Evolutionary conservation across 2,329 filamentous ascomycete genomes (phyloP).

Genomic region (Boeremia exigua): DNA sequence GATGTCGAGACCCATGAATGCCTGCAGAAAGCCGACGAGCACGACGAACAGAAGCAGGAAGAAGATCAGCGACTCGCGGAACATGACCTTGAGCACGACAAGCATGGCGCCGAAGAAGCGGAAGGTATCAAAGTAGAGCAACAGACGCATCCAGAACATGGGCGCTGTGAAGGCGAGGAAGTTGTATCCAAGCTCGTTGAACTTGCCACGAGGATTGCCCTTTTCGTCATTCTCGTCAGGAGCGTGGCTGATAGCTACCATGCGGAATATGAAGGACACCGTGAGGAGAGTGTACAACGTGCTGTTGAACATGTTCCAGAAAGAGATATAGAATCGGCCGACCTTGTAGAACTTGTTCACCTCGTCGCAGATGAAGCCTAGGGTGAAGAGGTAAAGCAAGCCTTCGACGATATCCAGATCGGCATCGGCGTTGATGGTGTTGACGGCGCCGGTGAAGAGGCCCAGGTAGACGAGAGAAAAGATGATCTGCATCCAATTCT

Average conservation of each 20-base stretch:
- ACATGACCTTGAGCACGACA: slow-evolving; percentile 82
- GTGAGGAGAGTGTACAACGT: slow-evolving; percentile 80
- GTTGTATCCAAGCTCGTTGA: slow-evolving; percentile 88
- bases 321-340: slow-evolving; percentile 86
- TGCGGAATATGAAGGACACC: slow-evolving; percentile 77
- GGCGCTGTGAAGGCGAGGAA: slow-evolving; percentile 91
- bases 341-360: slow-evolving; percentile 91
- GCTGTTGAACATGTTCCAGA: slow-evolving; percentile 96
- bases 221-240: background rate
- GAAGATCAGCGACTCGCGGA: slow-evolving; percentile 82
- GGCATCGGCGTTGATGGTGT: slow-evolving; percentile 85
- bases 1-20: slow-evolving; percentile 89
- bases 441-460: slow-evolving; percentile 89
- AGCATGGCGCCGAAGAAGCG: slow-evolving; percentile 98
- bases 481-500: slow-evolving; percentile 86
- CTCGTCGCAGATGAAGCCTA: slow-evolving; percentile 91
- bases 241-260: slow-evolving; percentile 74
- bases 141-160: slow-evolving; percentile 93
- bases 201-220: slow-evolving; percentile 59
- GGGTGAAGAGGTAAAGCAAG: slow-evolving; percentile 86
- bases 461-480: slow-evolving; percentile 83
- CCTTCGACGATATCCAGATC: slow-evolving; percentile 85
- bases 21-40: slow-evolving; percentile 86
- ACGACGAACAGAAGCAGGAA: slow-evolving; percentile 89
- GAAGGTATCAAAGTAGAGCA: slow-evolving; percentile 91